Base-by-base conservation (phyloP, 495 filamentous ascomycete species). In the Evernia prunastri region DNA sequence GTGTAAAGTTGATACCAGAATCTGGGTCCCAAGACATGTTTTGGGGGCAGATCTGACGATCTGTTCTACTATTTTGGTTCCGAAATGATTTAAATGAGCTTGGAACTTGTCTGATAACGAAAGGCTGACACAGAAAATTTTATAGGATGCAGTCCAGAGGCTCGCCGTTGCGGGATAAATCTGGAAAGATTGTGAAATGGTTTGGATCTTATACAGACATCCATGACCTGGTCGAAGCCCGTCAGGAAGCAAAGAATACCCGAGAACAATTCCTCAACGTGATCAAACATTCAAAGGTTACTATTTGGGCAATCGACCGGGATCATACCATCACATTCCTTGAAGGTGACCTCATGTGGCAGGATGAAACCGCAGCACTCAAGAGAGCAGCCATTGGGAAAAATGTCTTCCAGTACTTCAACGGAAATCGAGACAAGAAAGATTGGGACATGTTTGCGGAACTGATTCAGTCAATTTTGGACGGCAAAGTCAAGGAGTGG, bases 121-220 rank as follows among this genome's bases (percentile, higher is more conserved):
- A 33, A 33, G 15, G 15, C 29, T 54, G 51, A 54, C 51, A 3
- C 29, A 17, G 10, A 33, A 20, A 33, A 11, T 10, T 53, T 20
- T 10, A 33, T 29, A 54, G 51, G 87, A 89, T 91, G 81, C 75
- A 89, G 7, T 85, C 83, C 39, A 78, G 83, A 45, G 88, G 86
- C 1, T 64, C 86, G 40, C 87, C 88, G 0, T 71, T 90, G 61
- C 75, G 75, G 59, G 82, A 88, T 67, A 79, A 79, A 59, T 87
- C 76, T 4, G 84, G 84, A 0, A 73, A 76, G 37, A 88, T 90
- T 49, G 75, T 86, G 61, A 87, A 87, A 72, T 91, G 87, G 88
- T 89, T 87, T 67, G 88, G 86, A 67, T 77, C 67, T 60, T 70
- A 49, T 56, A 64, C 71, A 25, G 71, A 72, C 20, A 73, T 69